Evolutionary conservation across 2,329 filamentous ascomycete species (phyloP).

Genomic region (Capronia americana): DNA sequence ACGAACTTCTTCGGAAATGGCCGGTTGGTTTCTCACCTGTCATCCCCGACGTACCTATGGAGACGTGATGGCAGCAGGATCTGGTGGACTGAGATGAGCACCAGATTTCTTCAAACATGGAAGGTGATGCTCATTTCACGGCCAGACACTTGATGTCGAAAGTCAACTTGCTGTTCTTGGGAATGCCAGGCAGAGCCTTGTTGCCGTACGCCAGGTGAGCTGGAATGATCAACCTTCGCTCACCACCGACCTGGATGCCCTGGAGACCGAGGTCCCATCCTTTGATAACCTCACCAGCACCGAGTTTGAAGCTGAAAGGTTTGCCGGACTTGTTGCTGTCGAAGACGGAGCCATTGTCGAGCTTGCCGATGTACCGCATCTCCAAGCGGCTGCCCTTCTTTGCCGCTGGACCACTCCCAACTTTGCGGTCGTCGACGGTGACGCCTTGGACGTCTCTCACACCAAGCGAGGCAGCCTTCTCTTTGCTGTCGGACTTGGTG

Average conservation of each 20-base stretch:
- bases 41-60: not conserved
- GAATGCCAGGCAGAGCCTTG: conserved; percentile 81
- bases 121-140: conserved; percentile 34
- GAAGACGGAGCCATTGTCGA: conserved; percentile 91
- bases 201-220: conserved; percentile 87
- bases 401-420: conserved; percentile 79
- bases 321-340: conserved; percentile 95
- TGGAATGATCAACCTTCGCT: conserved; percentile 91
- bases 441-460: conserved; percentile 86
- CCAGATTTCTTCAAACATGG: not conserved
- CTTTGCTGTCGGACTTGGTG: conserved; percentile 48
- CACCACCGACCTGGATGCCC: conserved; percentile 91
- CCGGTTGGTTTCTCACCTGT: not conserved
- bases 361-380: conserved; percentile 98
- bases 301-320: conserved; percentile 95
- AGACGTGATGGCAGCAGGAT: not conserved
- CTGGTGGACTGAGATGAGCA: not conserved
- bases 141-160: conserved; percentile 85
- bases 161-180: conserved; percentile 84
- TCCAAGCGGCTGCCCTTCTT: conserved; percentile 91
- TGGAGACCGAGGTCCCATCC: conserved; percentile 95
- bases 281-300: conserved; percentile 95
- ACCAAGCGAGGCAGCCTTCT: conserved; percentile 63
- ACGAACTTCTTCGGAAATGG: not conserved
- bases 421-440: conserved; percentile 92